Base-by-base conservation (phyloP, 129 eudicot species). In the Chrysanthemum seticuspe region DNA sequence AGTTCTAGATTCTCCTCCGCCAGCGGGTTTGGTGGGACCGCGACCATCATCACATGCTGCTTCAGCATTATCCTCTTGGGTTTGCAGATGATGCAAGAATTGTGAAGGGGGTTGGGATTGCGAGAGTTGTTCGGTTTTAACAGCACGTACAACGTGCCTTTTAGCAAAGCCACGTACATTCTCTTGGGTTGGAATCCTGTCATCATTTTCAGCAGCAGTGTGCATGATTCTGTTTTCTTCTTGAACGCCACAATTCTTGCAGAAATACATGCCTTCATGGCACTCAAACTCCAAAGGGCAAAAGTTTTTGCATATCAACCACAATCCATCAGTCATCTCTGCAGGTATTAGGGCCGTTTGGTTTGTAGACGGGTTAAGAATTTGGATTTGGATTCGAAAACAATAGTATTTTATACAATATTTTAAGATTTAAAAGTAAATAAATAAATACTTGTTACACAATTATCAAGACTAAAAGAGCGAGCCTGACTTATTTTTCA, bases 241-340 rank as follows among this genome's bases (percentile, higher is more conserved):
- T 78, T 74, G 94, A 11, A 89, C 58, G 29, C 82, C 78, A 76
- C 97, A 92, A 14, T 45, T 50, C 9, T 62, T 74, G 67, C 97
- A 92, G 71, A 86, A 92, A 70, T 65, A 89, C 83, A 54, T 82
- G 40, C 97, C 96, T 50, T 88, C 96, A 10, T 50, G 72, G 11
- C 81, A 79, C 3, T 75, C 77, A 6, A 88, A 75, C 44, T 87
- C 91, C 18, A 19, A 19, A 19, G 21, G 21, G 21, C 21, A 19
- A 19, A 19, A 19, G 21, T 19, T 19, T 19, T 71, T 79, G 84
- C 97, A 92, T 15, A 16, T 49, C 78, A 53, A 49, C 21, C 55
- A 23, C 54, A 79, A 68, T 71, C 68, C 71, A 11, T 51, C 72
- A 3, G 56, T 29, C 86, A 87, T 87, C 67, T 78, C 62, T 51